Evolutionary conservation across 2,329 filamentous ascomycete genomes (phyloP).

Genomic region (Diaporthe vaccinii): DNA sequence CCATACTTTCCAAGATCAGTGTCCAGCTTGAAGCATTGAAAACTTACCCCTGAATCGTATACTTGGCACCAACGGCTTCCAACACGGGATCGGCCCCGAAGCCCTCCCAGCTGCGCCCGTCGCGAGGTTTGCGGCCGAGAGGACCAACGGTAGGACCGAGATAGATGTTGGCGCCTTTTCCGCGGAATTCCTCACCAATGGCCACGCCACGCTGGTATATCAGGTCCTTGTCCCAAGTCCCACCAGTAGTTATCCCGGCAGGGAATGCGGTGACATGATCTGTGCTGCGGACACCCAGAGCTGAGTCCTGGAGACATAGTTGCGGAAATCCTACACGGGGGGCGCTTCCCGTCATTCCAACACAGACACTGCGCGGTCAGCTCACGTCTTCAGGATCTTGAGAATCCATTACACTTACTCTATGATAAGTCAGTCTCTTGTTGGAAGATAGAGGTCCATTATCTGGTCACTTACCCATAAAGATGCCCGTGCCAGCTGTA

Average conservation of each 20-base stretch:
- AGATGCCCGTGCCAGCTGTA: slow-evolving; percentile 78
- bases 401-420: slow-evolving; percentile 43
- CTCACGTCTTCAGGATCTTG: slow-evolving; percentile 3
- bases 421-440: slow-evolving; percentile 38
- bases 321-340: slow-evolving; percentile 78
- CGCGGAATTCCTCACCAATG: slow-evolving; percentile 78
- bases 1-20: neutral
- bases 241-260: slow-evolving; percentile 81
- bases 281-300: slow-evolving; percentile 78
- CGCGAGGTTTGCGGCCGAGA: slow-evolving; percentile 78
- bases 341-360: slow-evolving; percentile 82
- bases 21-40: too few species aligned
- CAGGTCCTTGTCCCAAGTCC: slow-evolving; percentile 80
- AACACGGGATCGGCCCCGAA: slow-evolving; percentile 80
- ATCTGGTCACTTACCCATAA: slow-evolving; percentile 68
- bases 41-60: slow-evolving; percentile 75
- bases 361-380: slow-evolving; percentile 67
- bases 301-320: slow-evolving; percentile 79
- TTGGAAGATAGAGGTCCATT: neutral
- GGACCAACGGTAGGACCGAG: slow-evolving; percentile 80
- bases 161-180: slow-evolving; percentile 80
- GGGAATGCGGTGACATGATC: slow-evolving; percentile 84
- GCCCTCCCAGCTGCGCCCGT: slow-evolving; percentile 82
- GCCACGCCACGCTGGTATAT: slow-evolving; percentile 78
- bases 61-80: slow-evolving; percentile 78